A percentile compares a stretch with the other conserved stretches of the same genome.
Conservation (phyloP, 1,139 yeast genomes). For the Yarrowia galli region DNA sequence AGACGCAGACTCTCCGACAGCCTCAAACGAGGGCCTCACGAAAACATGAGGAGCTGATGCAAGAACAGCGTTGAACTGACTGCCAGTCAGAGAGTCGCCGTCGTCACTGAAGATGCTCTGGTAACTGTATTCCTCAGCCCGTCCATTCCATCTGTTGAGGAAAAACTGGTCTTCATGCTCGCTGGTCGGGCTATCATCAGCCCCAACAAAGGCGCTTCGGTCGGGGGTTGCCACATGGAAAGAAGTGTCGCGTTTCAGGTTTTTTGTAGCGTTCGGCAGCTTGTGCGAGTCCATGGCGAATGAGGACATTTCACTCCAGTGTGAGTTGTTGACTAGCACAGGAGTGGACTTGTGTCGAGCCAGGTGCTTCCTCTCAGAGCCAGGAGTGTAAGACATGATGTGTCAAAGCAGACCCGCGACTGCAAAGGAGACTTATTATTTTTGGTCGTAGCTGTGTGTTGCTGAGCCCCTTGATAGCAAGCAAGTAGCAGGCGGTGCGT, state of each 20-base stretch:
- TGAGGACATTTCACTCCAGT: not conserved
- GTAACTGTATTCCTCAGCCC: slow-evolving; percentile 14
- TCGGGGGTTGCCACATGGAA: slow-evolving; percentile 27
- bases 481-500: slow-evolving; percentile 13
- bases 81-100: slow-evolving; percentile 12
- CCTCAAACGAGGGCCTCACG: slow-evolving; percentile 7
- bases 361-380: not conserved
- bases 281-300: not conserved
- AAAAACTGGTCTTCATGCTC: slow-evolving; percentile 15
- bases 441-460: slow-evolving; percentile 3
- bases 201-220: slow-evolving; percentile 32
- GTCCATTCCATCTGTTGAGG: slow-evolving; percentile 21
- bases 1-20: slow-evolving; percentile 6
- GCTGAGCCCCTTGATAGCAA: slow-evolving; percentile 5
- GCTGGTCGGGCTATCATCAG: slow-evolving; percentile 4
- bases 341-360: slow-evolving; percentile 29
- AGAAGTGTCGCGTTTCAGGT: slow-evolving; percentile 12
- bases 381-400: not conserved
- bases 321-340: slow-evolving; percentile 5
- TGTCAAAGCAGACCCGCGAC: not conserved
- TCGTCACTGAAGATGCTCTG: slow-evolving; percentile 25
- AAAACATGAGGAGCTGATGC: not conserved
- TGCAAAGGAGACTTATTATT: not conserved
- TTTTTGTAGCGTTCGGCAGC: not conserved
- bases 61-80: not conserved